These are phyloP conservation scores for Pinus tabuliformis DNA, from an alignment of 75 land plant species.

Conservation along the genomic window DNA sequence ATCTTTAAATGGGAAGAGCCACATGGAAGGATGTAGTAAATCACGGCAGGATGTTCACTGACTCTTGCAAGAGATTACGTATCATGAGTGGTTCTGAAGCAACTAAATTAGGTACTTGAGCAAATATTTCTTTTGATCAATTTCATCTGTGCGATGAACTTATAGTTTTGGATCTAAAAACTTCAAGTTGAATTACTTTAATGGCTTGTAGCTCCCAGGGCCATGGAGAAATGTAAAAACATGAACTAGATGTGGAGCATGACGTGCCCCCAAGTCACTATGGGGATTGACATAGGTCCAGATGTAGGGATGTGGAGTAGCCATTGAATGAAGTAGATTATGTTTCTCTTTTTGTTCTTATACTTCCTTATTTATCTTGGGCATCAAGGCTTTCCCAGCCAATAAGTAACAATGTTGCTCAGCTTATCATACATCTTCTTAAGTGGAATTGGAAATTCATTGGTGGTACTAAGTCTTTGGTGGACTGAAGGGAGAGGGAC, in stretches of 20 bases:
- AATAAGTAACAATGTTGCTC: too few species aligned
- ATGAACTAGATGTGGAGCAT: conserved; percentile 11
- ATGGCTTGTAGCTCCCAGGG: conserved; percentile 28
- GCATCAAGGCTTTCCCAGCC: not conserved
- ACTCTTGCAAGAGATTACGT: conserved; percentile 53
- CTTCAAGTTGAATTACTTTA: not conserved
- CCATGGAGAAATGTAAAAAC: conserved; percentile 48
- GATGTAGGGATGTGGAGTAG: not conserved
- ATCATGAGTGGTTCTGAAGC: conserved; percentile 72
- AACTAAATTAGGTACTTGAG: conserved; percentile 52
- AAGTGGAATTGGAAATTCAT: not conserved
- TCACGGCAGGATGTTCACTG: conserved; percentile 43
- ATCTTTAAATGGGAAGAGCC: too few species aligned
- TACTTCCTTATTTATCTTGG: not conserved
- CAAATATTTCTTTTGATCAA: not conserved
- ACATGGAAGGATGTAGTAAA: too few species aligned
- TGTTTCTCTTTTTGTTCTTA: not conserved
- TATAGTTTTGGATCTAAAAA: not conserved
- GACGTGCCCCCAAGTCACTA: not conserved
- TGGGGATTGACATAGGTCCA: conserved; percentile 5
- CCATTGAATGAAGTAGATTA: not conserved
- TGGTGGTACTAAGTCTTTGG: not conserved
- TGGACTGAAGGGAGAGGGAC: not conserved
- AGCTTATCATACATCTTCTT: not conserved
- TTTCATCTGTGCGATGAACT: not conserved